Conservation (phyloP, 2,329 filamentous ascomycete species). For the Didymella segeticola region DNA sequence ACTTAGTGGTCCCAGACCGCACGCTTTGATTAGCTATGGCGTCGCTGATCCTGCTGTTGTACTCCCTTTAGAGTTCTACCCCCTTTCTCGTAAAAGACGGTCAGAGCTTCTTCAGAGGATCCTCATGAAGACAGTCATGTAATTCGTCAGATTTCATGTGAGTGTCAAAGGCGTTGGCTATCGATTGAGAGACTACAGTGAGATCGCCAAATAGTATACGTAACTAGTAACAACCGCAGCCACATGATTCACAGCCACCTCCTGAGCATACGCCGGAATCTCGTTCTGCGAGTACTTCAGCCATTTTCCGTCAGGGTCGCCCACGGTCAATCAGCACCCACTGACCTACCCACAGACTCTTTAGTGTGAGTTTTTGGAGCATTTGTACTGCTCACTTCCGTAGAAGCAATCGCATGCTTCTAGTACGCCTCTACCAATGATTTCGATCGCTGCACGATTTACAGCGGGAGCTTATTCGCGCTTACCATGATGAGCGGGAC, state of each 20-base stretch:
- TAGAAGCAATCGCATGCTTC: background rate
- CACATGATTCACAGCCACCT: background rate
- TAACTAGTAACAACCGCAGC: background rate
- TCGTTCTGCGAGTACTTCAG: background rate
- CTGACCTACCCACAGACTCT: background rate
- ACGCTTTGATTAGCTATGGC: background rate
- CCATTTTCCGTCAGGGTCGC: background rate
- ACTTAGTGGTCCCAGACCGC: background rate
- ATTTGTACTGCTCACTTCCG: background rate
- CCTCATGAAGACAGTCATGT: background rate
- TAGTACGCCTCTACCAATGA: background rate
- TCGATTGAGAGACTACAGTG: background rate
- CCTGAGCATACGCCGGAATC: background rate
- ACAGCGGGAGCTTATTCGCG: background rate
- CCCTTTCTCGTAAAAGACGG: too few relatives aligned
- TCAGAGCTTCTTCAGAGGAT: background rate
- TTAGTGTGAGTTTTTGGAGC: background rate
- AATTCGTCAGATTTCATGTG: background rate
- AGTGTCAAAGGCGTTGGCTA: background rate
- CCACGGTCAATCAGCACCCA: background rate
- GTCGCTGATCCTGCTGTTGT: background rate
- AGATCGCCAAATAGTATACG: background rate
- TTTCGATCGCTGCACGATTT: background rate
- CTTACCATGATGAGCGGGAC: background rate
- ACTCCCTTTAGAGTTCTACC: too few relatives aligned